Percentiles rank a stretch among this genome's conserved stretches.
These are phyloP conservation scores for Neofusicoccum kwambonambiense DNA, from an alignment of 2,329 filamentous ascomycete species.

Conservation along the genomic window DNA sequence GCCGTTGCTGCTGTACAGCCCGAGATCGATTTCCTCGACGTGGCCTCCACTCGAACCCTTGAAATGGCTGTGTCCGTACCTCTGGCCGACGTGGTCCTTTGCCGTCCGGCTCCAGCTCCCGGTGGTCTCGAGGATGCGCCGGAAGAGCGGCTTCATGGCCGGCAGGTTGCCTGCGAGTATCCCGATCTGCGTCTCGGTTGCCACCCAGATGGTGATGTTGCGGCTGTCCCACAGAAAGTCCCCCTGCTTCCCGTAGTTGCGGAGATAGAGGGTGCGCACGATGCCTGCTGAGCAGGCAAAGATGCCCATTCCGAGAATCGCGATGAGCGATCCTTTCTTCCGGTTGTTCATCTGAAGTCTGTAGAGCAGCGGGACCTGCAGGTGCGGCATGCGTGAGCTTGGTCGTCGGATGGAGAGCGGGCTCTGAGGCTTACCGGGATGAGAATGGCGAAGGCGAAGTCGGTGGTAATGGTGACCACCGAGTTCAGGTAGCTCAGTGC, in stretches of 20 bases:
- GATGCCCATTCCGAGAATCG: constrained; percentile 32
- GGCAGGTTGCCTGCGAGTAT: constrained; percentile 47
- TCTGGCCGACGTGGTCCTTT: neutral
- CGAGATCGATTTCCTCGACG: neutral
- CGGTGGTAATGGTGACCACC: constrained; percentile 40
- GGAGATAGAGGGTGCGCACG: constrained; percentile 39
- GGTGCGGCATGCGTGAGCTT: too few relatives aligned
- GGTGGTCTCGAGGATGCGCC: constrained; percentile 33
- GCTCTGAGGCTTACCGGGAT: constrained; percentile 27
- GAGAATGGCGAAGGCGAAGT: constrained; percentile 44
- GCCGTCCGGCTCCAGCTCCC: neutral
- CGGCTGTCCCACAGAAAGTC: constrained; percentile 42
- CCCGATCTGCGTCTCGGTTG: constrained; percentile 44
- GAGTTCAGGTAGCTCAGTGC: constrained; percentile 48
- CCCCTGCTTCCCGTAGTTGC: constrained; percentile 38
- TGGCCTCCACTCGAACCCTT: neutral
- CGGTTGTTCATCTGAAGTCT: constrained; percentile 42
- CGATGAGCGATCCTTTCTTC: constrained; percentile 41
- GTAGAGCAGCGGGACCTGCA: constrained; percentile 39
- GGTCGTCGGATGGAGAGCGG: neutral
- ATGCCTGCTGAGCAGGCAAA: constrained; percentile 43
- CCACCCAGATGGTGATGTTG: constrained; percentile 50
- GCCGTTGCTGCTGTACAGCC: neutral
- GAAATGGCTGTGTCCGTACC: neutral
- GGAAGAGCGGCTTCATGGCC: constrained; percentile 45